Percentiles rank a stretch among this genome's conserved stretches.
phyloP scores from a whole-genome alignment of 2,329 filamentous ascomycete genomes.

The Drechmeria coniospora region DNA sequence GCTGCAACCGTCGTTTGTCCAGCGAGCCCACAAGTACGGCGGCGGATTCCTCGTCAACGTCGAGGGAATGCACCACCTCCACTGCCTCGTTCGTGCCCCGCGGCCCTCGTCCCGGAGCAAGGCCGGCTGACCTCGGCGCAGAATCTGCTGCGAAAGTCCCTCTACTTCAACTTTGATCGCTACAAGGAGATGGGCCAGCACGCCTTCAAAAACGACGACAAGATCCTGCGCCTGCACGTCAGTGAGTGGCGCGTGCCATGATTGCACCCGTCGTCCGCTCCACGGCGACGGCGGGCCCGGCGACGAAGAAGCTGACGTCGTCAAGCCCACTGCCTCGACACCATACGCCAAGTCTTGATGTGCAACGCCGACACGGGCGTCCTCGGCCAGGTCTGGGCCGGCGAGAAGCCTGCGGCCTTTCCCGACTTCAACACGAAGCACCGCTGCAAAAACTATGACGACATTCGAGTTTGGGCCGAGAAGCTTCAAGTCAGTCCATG shows the following conservation, averaged over 20 bases:
- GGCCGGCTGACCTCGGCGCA: constrained; percentile 4
- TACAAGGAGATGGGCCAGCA: constrained; percentile 34
- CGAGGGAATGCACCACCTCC: constrained; percentile 39
- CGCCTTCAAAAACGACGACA: constrained; percentile 39
- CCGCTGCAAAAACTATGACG: constrained; percentile 41
- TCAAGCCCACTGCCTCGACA: constrained; percentile 40
- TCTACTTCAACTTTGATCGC: constrained; percentile 44
- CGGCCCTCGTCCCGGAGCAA: neutral
- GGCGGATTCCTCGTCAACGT: constrained; percentile 44
- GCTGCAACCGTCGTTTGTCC: constrained; percentile 37
- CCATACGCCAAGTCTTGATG: constrained; percentile 46
- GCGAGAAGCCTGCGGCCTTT: constrained; percentile 31
- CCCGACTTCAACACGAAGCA: constrained; percentile 49
- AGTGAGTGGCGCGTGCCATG: constrained; percentile 24
- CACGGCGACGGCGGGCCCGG: neutral
- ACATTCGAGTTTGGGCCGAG: constrained; percentile 36
- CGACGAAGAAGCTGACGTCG: neutral
- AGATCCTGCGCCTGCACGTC: constrained; percentile 38
- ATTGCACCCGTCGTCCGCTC: neutral
- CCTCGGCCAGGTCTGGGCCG: constrained; percentile 45
- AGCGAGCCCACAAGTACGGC: constrained; percentile 37
- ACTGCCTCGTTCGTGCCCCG: constrained; percentile 37
- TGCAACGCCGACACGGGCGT: constrained; percentile 45
- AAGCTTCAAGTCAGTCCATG: constrained; percentile 25
- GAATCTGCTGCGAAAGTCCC: constrained; percentile 42